Percentiles rank a stretch among this genome's conserved stretches.
phyloP scores from a whole-genome alignment of 805 yeast species.

The Nakazawaea siamensis region DNA sequence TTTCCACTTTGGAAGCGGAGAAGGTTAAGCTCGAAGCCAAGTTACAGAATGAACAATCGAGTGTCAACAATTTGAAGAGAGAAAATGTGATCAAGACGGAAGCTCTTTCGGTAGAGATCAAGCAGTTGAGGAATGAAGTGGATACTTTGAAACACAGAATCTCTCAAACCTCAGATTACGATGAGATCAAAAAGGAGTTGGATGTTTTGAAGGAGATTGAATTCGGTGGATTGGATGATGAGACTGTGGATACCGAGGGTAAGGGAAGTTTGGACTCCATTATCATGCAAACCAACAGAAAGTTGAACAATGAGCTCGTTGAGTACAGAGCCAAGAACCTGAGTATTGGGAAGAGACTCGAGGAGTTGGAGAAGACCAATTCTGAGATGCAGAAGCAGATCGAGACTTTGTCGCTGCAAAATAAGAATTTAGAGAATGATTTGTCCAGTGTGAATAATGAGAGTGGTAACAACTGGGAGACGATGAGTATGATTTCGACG shows the following conservation, averaged over 20 bases:
- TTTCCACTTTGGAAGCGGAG: slow-evolving; percentile 57
- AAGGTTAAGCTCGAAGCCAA: slow-evolving; percentile 55
- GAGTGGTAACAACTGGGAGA: slow-evolving; percentile 44
- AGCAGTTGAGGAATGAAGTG: slow-evolving; percentile 41
- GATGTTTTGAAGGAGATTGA: slow-evolving; percentile 65
- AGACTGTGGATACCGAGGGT: slow-evolving; percentile 23
- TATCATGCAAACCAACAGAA: slow-evolving; percentile 62
- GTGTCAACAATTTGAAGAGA: slow-evolving; percentile 15
- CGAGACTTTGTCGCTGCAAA: slow-evolving; percentile 33
- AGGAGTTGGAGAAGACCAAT: slow-evolving; percentile 30
- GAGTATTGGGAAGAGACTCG: slow-evolving; percentile 31
- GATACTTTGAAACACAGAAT: slow-evolving; percentile 40
- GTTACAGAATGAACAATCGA: slow-evolving; percentile 40
- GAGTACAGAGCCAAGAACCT: slow-evolving; percentile 54
- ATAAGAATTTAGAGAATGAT: slow-evolving; percentile 67
- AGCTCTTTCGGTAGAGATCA: slow-evolving; percentile 34
- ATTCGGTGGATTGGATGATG: slow-evolving; percentile 41
- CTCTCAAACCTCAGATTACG: slow-evolving; percentile 57
- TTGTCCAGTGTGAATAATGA: slow-evolving; percentile 46
- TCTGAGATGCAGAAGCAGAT: slow-evolving; percentile 28
- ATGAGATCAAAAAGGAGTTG: slow-evolving; percentile 71
- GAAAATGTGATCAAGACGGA: slow-evolving; percentile 26
- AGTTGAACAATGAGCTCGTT: slow-evolving; percentile 62
- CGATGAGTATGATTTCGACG: slow-evolving; percentile 62
- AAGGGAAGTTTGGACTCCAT: slow-evolving; percentile 43